phyloP scores from a whole-genome alignment of 1,284 basidiomycete species.

The Tylopilus orsonianus region DNA sequence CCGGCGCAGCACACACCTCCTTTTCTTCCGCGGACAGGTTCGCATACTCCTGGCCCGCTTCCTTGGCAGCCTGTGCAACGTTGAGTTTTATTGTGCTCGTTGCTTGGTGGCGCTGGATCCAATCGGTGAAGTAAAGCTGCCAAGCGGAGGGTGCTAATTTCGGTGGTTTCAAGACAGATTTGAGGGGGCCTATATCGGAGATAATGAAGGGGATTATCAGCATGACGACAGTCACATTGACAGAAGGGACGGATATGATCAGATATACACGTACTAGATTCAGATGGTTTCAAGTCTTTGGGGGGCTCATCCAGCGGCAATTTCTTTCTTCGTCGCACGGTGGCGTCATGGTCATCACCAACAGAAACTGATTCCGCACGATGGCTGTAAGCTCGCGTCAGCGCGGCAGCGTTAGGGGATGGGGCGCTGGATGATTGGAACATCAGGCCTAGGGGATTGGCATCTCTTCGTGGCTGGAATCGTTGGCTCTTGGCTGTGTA shows the following conservation, averaged over 20 bases:
- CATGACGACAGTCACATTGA: slow-evolving; percentile 22
- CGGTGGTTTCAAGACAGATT: slow-evolving; percentile 79
- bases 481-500: slow-evolving; percentile 33
- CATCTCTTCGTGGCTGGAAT: slow-evolving; percentile 39
- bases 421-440: slow-evolving; percentile 78
- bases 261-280: slow-evolving; percentile 33
- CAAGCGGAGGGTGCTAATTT: slow-evolving; percentile 94
- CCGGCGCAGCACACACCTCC: slow-evolving; percentile 52
- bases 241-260: slow-evolving; percentile 34
- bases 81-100: slow-evolving; percentile 82
- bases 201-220: slow-evolving; percentile 24
- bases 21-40: slow-evolving; percentile 78
- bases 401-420: slow-evolving; percentile 44
- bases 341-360: slow-evolving; percentile 67
- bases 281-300: slow-evolving; percentile 33
- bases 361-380: slow-evolving; percentile 63
- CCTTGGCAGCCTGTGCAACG: slow-evolving; percentile 94
- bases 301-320: slow-evolving; percentile 44
- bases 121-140: slow-evolving; percentile 97
- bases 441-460: slow-evolving; percentile 56
- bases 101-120: slow-evolving; percentile 88
- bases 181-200: slow-evolving; percentile 47
- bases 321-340: slow-evolving; percentile 64
- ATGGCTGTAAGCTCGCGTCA: slow-evolving; percentile 58
- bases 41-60: slow-evolving; percentile 90